A percentile compares a stretch with the other conserved stretches of the same genome.
These are phyloP conservation scores for Sclerotinia nivalis DNA, from an alignment of 2,329 filamentous ascomycete genomes.

Conservation along the genomic window DNA sequence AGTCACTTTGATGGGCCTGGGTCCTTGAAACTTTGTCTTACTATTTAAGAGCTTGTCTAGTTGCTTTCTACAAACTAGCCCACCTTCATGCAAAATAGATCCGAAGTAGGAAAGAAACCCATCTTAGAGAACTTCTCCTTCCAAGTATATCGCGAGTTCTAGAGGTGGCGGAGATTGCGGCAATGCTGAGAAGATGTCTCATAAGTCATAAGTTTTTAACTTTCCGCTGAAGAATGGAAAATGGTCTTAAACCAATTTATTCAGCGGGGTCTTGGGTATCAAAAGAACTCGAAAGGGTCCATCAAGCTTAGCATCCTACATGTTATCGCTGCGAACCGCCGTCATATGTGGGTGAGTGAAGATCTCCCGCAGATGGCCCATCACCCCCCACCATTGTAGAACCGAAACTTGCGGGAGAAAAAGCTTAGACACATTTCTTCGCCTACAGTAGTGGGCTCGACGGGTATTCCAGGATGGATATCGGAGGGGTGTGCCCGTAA, in stretches of 20 bases:
- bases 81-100: constrained; percentile 5
- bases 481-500: constrained; percentile 3
- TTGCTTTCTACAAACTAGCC: neutral
- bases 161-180: constrained; percentile 6
- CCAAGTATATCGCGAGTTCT: neutral
- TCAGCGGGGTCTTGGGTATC: neutral
- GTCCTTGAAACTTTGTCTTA: constrained; percentile 19
- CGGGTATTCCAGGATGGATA: constrained; percentile 6
- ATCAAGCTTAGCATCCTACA: neutral
- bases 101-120: neutral
- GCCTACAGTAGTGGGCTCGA: constrained; percentile 13
- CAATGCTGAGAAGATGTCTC: constrained; percentile 5
- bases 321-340: neutral
- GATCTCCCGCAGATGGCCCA: constrained; percentile 19
- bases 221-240: constrained; percentile 3
- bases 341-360: constrained; percentile 19
- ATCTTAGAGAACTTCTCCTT: neutral
- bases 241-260: neutral
- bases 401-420: constrained; percentile 4
- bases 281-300: neutral
- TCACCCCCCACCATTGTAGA: neutral
- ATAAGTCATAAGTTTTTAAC: neutral
- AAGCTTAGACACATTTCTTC: constrained; percentile 16
- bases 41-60: neutral
- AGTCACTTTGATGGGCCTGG: constrained; percentile 19